These are phyloP conservation scores for Elymus sibiricus DNA, from an alignment of 176 grass and related monocot species.

Conservation along the genomic window DNA sequence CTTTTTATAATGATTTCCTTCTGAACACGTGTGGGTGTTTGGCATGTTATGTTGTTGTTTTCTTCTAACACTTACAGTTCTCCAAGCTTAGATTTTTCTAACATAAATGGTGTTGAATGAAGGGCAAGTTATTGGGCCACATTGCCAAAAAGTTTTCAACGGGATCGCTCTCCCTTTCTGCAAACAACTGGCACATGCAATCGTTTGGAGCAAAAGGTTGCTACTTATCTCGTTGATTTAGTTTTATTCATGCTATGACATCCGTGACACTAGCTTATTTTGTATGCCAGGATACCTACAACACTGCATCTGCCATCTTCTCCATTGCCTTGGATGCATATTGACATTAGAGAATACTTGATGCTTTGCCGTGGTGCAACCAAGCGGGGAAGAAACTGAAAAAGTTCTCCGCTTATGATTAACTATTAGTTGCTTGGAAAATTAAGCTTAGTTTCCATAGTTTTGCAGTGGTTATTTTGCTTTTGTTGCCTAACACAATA, in stretches of 20 bases:
- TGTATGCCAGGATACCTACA: constrained; percentile 54
- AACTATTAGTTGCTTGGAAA: background rate
- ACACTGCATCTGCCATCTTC: constrained; percentile 40
- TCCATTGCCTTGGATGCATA: constrained; percentile 59
- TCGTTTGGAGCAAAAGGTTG: constrained; percentile 76
- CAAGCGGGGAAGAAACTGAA: background rate
- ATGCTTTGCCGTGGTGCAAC: constrained; percentile 27
- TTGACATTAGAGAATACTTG: constrained; percentile 62
- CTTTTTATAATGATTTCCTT: background rate
- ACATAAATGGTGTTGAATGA: constrained; percentile 29
- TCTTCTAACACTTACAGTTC: background rate
- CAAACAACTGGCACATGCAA: constrained; percentile 57
- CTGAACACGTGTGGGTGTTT: background rate
- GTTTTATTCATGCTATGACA: background rate
- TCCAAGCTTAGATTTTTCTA: background rate
- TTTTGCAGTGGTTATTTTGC: background rate
- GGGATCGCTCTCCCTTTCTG: constrained; percentile 57
- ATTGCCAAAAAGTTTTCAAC: constrained; percentile 50
- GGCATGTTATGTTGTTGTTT: background rate
- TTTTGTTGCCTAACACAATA: background rate
- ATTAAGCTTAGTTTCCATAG: background rate
- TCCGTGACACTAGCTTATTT: background rate
- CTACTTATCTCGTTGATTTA: constrained; percentile 7
- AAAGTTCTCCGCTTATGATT: background rate
- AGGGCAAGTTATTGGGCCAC: constrained; percentile 60